Conservation (phyloP, 495 filamentous ascomycete genomes). For the Stereocaulon alpinum region DNA sequence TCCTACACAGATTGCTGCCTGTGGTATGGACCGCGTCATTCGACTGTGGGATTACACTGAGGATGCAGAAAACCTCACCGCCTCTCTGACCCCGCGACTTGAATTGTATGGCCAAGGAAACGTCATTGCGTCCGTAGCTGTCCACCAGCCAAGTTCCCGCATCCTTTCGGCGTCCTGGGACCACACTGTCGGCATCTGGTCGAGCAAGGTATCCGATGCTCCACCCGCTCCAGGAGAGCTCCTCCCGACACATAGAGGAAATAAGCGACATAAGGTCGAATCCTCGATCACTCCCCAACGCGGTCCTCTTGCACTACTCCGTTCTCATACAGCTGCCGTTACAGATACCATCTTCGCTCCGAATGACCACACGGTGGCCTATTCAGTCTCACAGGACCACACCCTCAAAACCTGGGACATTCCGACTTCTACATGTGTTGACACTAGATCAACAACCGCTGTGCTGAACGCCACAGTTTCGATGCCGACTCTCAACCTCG, state of each 20-base stretch:
- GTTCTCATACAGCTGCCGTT: constrained; percentile 60
- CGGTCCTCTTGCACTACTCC: constrained; percentile 65
- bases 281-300: constrained; percentile 57
- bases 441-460: constrained; percentile 71
- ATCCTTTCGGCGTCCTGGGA: constrained; percentile 78
- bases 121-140: constrained; percentile 63
- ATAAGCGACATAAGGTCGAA: constrained; percentile 71
- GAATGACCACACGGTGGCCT: constrained; percentile 74
- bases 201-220: constrained; percentile 57
- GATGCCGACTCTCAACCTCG: constrained; percentile 53
- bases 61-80: constrained; percentile 45
- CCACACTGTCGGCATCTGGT: constrained; percentile 76
- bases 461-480: constrained; percentile 65
- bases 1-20: constrained; percentile 62
- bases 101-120: constrained; percentile 81
- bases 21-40: constrained; percentile 71
- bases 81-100: constrained; percentile 59
- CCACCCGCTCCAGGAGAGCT: constrained; percentile 57
- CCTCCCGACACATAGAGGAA: constrained; percentile 48
- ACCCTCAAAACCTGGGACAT: constrained; percentile 86
- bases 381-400: constrained; percentile 83
- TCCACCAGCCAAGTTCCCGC: constrained; percentile 62
- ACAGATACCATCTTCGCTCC: constrained; percentile 73
- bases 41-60: constrained; percentile 81
- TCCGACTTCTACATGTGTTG: constrained; percentile 59